Evolutionary conservation across 1,284 basidiomycete genomes (phyloP).

Genomic region (Ustilago curta): DNA sequence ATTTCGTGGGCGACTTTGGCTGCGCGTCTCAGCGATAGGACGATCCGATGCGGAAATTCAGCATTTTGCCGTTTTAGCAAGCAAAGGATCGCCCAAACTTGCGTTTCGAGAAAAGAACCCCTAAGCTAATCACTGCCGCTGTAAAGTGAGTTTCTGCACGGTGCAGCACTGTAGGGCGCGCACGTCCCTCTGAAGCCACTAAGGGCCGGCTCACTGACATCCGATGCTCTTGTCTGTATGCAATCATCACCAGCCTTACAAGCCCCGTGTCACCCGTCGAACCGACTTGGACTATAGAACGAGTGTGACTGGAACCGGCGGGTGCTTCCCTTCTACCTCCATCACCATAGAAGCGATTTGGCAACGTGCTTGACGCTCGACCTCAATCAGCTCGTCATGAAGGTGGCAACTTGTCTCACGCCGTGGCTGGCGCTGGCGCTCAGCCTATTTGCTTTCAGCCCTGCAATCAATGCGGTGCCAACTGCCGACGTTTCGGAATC

Average conservation of each 20-base stretch:
- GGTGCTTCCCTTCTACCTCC: neutral
- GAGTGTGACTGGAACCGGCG: neutral
- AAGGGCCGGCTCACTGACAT: slow-evolving; percentile 8
- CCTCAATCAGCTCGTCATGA: slow-evolving; percentile 12
- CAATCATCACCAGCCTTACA: slow-evolving; percentile 5
- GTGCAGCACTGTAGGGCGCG: slow-evolving; percentile 10
- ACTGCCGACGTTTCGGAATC: neutral
- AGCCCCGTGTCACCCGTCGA: neutral
- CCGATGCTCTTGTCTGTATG: neutral
- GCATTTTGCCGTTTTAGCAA: neutral
- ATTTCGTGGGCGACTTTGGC: slow-evolving; percentile 12
- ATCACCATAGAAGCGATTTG: neutral
- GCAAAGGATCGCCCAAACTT: neutral
- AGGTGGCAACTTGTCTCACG: slow-evolving; percentile 28
- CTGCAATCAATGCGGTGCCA: slow-evolving; percentile 14
- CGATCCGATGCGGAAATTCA: slow-evolving; percentile 13
- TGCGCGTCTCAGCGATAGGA: neutral
- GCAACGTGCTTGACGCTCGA: neutral
- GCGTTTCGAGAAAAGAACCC: neutral
- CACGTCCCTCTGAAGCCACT: slow-evolving; percentile 16
- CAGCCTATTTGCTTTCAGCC: slow-evolving; percentile 11
- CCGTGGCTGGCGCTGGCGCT: slow-evolving; percentile 34
- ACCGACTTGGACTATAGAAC: neutral
- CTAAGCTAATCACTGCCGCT: neutral
- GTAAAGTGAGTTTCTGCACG: neutral